Base-by-base conservation (phyloP, 805 yeast species). In the Saccharomycopsis schoenii region DNA sequence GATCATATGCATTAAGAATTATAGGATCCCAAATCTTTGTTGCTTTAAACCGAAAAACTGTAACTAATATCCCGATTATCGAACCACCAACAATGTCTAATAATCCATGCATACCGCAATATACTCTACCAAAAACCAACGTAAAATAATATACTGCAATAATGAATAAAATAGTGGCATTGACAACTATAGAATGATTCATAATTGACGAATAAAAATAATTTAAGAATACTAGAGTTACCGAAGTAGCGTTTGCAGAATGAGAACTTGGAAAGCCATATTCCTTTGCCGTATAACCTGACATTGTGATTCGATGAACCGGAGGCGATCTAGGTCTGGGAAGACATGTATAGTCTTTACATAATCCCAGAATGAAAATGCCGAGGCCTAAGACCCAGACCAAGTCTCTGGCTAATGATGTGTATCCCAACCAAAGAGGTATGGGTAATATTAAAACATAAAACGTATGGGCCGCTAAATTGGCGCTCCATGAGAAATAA, bases 101-200 rank as follows among this genome's bases (percentile, higher is more conserved):
- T 62, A 88, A 80, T 1, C 99, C 98, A 73, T 94, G 99, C 99
- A 93, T 93, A 2, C 99, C 99, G 71, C 97, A 91, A 74, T 94
- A 93, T 10, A 93, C 68, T 60, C 99, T 77, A 17, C 99, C 99
- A 63, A 83, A 70, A 1, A 88, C 80, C 62, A 94, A 75, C 8
- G 91, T 82, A 42, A 77, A 62, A 68, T 83, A 84, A 70, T 91
- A 91, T 24, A 81, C 11, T 6, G 65, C 60, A 37, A 63, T 43
- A 1, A 68, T 66, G 14, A 71, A 55, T 29, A 65, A n/a, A 5
- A 69, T 51, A 4, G 69, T 57, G 4, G 68, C 55, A 4, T 61
- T 29, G 8, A 68, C 37, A 5, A 61, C 58, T 41, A 54, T 55
- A 0, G 50, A 63, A 58, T 5, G 47, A 24, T 56, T 66, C 66